Evolutionary conservation across 2,329 filamentous ascomycete genomes (phyloP).

Genomic region (Diplodia seriata): DNA sequence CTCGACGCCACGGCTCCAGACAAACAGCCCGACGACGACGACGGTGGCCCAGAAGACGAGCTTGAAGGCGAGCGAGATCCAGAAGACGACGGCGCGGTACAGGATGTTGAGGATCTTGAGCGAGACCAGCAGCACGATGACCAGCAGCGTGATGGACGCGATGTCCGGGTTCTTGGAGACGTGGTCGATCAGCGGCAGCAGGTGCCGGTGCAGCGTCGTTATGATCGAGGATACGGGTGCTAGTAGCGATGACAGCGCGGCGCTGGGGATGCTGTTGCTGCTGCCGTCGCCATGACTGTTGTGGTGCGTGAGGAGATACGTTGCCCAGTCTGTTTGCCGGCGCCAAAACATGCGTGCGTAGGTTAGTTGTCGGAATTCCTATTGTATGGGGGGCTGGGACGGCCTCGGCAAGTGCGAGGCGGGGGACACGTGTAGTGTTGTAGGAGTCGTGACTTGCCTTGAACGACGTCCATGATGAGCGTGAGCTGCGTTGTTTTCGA

Average conservation of each 20-base stretch:
- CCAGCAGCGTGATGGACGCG: conserved; percentile 62
- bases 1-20: conserved; percentile 68
- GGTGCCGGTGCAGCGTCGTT: conserved; percentile 37
- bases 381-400: neutral
- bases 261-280: neutral
- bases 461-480: conserved; percentile 35
- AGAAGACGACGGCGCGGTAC: conserved; percentile 75
- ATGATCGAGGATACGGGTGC: conserved; percentile 1
- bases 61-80: conserved; percentile 70
- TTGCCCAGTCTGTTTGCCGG: conserved; percentile 24
- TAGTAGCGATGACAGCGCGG: neutral
- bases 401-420: neutral
- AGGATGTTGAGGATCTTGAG: conserved; percentile 72
- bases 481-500: neutral
- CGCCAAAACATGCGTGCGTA: neutral
- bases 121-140: conserved; percentile 68
- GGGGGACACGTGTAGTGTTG: neutral
- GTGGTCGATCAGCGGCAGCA: conserved; percentile 44
- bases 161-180: conserved; percentile 52
- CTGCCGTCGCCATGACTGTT: conserved; percentile 2
- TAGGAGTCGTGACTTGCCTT: conserved; percentile 25
- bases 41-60: conserved; percentile 70
- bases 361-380: neutral
- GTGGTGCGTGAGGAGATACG: conserved; percentile 21
- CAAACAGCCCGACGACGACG: conserved; percentile 60